Evolutionary conservation across 2,329 filamentous ascomycete genomes (phyloP).

Genomic region (Chaetomiaceae sp.): DNA sequence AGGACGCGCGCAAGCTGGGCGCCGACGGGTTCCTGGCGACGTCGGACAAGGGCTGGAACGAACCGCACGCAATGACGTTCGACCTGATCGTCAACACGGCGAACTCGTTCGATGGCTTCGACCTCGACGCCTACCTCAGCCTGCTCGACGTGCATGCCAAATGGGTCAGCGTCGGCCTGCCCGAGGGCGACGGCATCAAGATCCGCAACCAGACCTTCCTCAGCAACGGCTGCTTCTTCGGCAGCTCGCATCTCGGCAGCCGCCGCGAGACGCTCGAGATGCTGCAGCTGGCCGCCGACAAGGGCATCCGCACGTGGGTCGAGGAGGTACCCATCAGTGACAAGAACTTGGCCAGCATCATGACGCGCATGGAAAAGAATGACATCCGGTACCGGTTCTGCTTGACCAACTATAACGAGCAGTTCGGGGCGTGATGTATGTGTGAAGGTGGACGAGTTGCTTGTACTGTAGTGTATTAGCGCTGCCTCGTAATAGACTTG

Average conservation of each 20-base stretch:
- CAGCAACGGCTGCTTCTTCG: conserved; percentile 66
- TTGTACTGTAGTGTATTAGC: neutral
- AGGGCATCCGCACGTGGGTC: conserved; percentile 64
- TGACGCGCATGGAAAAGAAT: conserved; percentile 62
- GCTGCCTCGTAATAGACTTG: no score
- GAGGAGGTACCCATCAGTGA: conserved; percentile 68
- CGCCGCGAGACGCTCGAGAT: conserved; percentile 65
- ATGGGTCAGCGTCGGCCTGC: conserved; percentile 75
- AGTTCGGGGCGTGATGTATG: conserved; percentile 46
- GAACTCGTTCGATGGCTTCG: conserved; percentile 61
- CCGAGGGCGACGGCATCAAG: conserved; percentile 65
- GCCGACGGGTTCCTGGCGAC: conserved; percentile 56
- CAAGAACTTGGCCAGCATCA: conserved; percentile 62
- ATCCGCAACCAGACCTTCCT: conserved; percentile 71
- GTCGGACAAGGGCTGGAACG: conserved; percentile 51
- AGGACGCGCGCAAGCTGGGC: conserved; percentile 52
- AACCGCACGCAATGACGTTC: conserved; percentile 55
- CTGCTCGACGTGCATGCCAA: conserved; percentile 75
- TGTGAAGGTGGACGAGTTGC: neutral
- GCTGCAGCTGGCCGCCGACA: conserved; percentile 64
- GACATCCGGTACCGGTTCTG: conserved; percentile 72
- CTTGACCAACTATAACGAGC: conserved; percentile 63
- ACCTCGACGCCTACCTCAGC: conserved; percentile 65
- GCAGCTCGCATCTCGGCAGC: conserved; percentile 64
- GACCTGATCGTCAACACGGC: conserved; percentile 74